Evolutionary conservation across 495 filamentous ascomycete species (phyloP).

Genomic region (Immersiella caudata): DNA sequence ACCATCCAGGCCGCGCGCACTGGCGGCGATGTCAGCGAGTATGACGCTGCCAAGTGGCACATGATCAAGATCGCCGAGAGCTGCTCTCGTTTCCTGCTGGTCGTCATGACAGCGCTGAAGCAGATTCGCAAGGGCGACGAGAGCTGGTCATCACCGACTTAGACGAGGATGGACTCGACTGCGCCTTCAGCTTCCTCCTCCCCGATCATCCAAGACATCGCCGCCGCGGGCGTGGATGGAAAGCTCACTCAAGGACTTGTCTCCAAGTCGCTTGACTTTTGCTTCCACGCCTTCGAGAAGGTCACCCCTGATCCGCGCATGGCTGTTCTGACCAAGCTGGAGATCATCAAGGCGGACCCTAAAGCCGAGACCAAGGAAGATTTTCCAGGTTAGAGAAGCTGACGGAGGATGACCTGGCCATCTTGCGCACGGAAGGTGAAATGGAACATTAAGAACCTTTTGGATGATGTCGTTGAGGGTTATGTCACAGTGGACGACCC

Average conservation of each 20-base stretch:
- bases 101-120: constrained; percentile 47
- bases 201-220: constrained; percentile 51
- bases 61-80: constrained; percentile 46
- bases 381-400: constrained; percentile 29
- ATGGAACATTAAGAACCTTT: constrained; percentile 42
- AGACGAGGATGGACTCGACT: constrained; percentile 50
- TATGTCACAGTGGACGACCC: constrained; percentile 10
- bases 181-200: constrained; percentile 48
- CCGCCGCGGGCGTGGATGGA: constrained; percentile 37
- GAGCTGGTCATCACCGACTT: constrained; percentile 37
- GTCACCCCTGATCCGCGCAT: constrained; percentile 28
- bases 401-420: constrained; percentile 37
- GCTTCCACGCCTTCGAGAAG: constrained; percentile 36
- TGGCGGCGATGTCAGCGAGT: constrained; percentile 45
- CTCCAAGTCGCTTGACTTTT: constrained; percentile 45
- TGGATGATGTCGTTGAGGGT: constrained; percentile 42
- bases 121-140: constrained; percentile 49
- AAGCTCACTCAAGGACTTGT: constrained; percentile 42
- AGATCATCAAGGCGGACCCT: neutral
- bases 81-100: constrained; percentile 56
- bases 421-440: constrained; percentile 31
- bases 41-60: constrained; percentile 50
- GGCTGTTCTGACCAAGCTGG: neutral
- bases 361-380: constrained; percentile 17
- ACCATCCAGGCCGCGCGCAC: constrained; percentile 34